Base-by-base conservation (phyloP, 257 asterid genomes). In the Solanum chaucha region DNA sequence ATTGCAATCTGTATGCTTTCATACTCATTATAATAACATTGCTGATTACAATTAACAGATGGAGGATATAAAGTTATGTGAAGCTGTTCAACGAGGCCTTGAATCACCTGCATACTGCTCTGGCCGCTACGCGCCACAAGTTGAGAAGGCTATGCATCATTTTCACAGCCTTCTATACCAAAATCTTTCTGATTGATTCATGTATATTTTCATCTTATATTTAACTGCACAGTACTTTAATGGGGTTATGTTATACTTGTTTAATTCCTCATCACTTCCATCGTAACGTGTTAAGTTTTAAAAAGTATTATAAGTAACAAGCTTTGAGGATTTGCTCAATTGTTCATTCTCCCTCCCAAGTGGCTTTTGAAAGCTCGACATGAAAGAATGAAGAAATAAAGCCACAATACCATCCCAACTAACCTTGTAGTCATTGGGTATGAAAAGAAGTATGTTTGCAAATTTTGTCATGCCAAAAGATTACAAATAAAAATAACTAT, bases 91-190 rank as follows among this genome's bases (percentile, higher is more conserved):
- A 83, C 88, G 88, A 86, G 99, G 98, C 13, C 92, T 96, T 2
- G 96, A 93, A 78, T 96, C 99, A 17, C 96, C 98, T 3, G 94
- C 98, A 10, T 96, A 93, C 71, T 26, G 86, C 65, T 59, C 86
- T 12, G 98, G 98, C 2, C 94, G 98, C 22, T 96, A 96, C 55
- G 93, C 93, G 41, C 97, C 99, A 4, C 85, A 87, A 2, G 94
- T 96, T 48, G 98, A 96, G 95, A 92, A 92, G 92, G 93, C 99
- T 6, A 95, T 96, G 98, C 98, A 96, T 90, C 99, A 96, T 89
- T 96, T 95, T 59, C 99, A 96, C 78, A 41, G 94, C 87, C 82
- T 93, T 26, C 89, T 94, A 38, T 90, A 90, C 30, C 75, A 91
- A 81, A 89, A 90, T 88, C 95, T 96, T 86, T 68, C 90, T 24